Evolutionary conservation across 2,329 filamentous ascomycete genomes (phyloP).

Genomic region (Colletotrichum liriopes): DNA sequence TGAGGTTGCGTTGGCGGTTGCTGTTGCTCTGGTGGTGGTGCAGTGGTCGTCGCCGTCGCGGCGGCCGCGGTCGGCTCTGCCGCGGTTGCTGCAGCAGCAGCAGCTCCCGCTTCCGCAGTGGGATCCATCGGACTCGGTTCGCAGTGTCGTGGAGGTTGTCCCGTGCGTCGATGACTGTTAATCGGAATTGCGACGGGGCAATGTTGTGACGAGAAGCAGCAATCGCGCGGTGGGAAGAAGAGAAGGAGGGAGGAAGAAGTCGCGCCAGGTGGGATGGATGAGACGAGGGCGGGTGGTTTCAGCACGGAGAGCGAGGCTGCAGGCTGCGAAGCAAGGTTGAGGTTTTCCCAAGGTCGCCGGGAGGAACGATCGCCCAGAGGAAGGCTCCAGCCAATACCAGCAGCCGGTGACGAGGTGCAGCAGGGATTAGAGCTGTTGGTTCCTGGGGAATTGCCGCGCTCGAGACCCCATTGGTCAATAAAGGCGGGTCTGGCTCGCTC

Average conservation of each 20-base stretch:
- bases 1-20: conserved; percentile 27
- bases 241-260: conserved; percentile 15
- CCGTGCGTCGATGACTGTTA: conserved; percentile 1
- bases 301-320: conserved; percentile 30
- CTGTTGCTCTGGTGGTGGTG: conserved; percentile 20
- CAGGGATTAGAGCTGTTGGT: conserved; percentile 44
- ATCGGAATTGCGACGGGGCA: neutral
- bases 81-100: conserved; percentile 29
- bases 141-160: conserved; percentile 7
- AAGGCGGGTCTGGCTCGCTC: neutral
- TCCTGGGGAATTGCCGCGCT: conserved; percentile 37
- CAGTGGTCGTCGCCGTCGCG: conserved; percentile 4
- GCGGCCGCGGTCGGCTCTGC: conserved; percentile 27
- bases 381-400: conserved; percentile 41
- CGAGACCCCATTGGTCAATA: conserved; percentile 27
- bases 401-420: conserved; percentile 40
- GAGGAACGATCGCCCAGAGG: conserved; percentile 30
- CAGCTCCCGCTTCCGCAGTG: conserved; percentile 32
- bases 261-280: conserved; percentile 35
- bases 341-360: conserved; percentile 35
- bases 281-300: conserved; percentile 37
- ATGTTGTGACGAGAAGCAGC: conserved; percentile 1
- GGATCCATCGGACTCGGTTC: conserved; percentile 34
- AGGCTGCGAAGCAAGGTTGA: conserved; percentile 40
- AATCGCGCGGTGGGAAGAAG: conserved; percentile 1